Base-by-base conservation (phyloP, 345 rosid genomes). In the Gynandropsis gynandra region DNA sequence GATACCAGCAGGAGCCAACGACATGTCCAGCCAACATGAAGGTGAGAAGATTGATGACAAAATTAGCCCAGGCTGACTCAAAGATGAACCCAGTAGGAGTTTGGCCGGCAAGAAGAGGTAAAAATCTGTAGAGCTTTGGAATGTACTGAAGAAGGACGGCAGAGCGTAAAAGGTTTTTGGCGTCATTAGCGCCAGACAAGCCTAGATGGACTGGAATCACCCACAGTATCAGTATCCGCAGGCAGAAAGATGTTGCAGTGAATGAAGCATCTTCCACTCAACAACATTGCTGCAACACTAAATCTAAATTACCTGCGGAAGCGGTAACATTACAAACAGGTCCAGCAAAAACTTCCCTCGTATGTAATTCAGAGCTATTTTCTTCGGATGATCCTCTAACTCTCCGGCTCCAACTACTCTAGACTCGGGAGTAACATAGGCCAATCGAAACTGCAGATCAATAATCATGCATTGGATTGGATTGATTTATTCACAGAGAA, bases 11-110 rank as follows among this genome's bases (percentile, higher is more conserved):
- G 9, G 95, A 78, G 21, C 98, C 98, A 49, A 90, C 69, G 48
- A 77, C 62, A 60, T 90, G 98, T 47, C 85, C 89, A 46, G 85
- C 57, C 59, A 90, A 69, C 65, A 87, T 40, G 62, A 77, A 86
- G 17, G 79, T 82, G 65, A 83, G 80, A 56, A 86, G 85, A 65
- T 90, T 90, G 32, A 86, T 81, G 54, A 81, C 72, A 61, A 90
- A 86, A 62, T 80, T 90, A 44, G 80, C 87, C 92, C 87, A 74
- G 38, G 92, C 89, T 1, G 95, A 83, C 80, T 90, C 92, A 74
- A 90, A 83, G 56, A 83, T 70, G 59, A 86, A 82, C 39, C 89
- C 87, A 0, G 59, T 68, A 5, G 89, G 78, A 51, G 98, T 76
- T 62, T 71, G 85, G 7, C 98, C 96, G 56, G 80, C 77, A 62